Percentiles rank a stretch among this genome's conserved stretches.
Evolutionary conservation across 208 protist species (phyloP).

Genomic region (Herpetomonas samuelpessoai): DNA sequence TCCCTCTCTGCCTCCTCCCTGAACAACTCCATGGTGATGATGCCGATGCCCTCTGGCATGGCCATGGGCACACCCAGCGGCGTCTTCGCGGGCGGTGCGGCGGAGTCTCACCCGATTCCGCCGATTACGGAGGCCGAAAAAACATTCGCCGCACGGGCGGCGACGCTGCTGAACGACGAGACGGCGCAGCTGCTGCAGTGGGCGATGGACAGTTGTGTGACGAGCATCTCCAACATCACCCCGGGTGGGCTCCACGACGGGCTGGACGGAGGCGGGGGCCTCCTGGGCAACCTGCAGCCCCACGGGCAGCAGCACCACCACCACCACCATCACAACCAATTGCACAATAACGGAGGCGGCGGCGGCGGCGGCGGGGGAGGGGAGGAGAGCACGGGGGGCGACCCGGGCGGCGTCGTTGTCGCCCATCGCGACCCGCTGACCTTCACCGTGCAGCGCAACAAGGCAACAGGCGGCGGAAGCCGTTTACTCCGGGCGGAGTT

Average conservation of each 20-base stretch:
- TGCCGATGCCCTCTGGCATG: conserved; percentile 65
- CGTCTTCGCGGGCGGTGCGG: too few species aligned
- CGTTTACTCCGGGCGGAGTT: conserved; percentile 69
- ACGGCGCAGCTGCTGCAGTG: conserved; percentile 7
- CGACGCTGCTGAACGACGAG: not conserved
- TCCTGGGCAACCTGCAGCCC: too few species aligned
- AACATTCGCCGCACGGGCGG: not conserved
- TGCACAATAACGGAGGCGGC: conserved; percentile 14
- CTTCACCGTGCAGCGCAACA: conserved; percentile 64
- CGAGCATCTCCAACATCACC: too few species aligned
- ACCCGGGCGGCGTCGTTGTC: conserved; percentile 24
- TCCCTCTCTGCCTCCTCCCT: too few species aligned
- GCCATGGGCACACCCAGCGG: too few species aligned
- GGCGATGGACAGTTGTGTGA: too few species aligned
- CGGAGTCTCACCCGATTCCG: not conserved
- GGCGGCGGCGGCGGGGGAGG: conserved; percentile 28
- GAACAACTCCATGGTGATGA: too few species aligned
- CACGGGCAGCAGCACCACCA: too few species aligned
- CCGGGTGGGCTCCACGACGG: too few species aligned
- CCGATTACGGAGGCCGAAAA: conserved; percentile 4
- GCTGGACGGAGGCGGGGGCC: too few species aligned
- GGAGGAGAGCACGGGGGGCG: conserved; percentile 47
- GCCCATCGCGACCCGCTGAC: conserved; percentile 34
- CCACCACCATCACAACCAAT: too few species aligned
- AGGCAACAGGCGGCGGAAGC: conserved; percentile 25